A percentile compares a stretch with the other conserved stretches of the same genome.
Evolutionary conservation across 2,329 filamentous ascomycete species (phyloP).

Genomic region (Exophiala sideris): DNA sequence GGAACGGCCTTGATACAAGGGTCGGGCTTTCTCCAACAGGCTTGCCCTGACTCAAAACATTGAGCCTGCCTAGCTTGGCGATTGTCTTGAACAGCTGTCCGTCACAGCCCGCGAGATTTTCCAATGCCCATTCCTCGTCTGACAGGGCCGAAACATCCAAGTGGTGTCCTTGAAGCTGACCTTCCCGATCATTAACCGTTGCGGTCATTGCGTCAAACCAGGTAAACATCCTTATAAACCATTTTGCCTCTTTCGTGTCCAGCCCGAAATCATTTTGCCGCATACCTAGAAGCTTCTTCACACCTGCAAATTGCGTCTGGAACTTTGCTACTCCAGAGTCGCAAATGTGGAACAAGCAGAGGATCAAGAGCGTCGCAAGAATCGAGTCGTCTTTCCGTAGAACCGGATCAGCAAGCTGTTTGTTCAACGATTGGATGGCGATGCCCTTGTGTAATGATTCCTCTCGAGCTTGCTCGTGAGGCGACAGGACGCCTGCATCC

Average conservation of each 20-base stretch:
- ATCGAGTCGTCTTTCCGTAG: constrained; percentile 81
- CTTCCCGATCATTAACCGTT: constrained; percentile 86
- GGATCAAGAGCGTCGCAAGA: constrained; percentile 77
- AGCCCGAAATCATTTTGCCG: constrained; percentile 58
- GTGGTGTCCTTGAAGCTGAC: constrained; percentile 65
- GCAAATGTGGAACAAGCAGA: constrained; percentile 90
- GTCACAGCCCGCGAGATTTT: constrained; percentile 86
- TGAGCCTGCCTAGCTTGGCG: constrained; percentile 76
- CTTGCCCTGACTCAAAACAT: constrained; percentile 71
- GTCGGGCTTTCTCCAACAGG: constrained; percentile 32
- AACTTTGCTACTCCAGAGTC: constrained; percentile 92
- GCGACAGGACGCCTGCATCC: constrained; percentile 41
- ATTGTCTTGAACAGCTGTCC: constrained; percentile 82
- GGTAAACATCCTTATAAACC: constrained; percentile 91
- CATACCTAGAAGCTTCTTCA: constrained; percentile 82
- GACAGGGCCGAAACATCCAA: constrained; percentile 63
- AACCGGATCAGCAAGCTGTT: constrained; percentile 72
- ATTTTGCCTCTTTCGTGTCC: constrained; percentile 50
- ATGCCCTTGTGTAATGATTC: constrained; percentile 82
- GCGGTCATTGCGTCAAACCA: constrained; percentile 93
- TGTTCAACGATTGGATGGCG: constrained; percentile 78
- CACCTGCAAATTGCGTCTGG: constrained; percentile 86
- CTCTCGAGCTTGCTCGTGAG: constrained; percentile 64
- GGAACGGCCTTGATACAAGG: constrained; percentile 35
- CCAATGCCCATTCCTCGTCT: constrained; percentile 67